Evolutionary conservation across 768 basidiomycete species (phyloP).

Genomic region (Fomitopsis serialis): DNA sequence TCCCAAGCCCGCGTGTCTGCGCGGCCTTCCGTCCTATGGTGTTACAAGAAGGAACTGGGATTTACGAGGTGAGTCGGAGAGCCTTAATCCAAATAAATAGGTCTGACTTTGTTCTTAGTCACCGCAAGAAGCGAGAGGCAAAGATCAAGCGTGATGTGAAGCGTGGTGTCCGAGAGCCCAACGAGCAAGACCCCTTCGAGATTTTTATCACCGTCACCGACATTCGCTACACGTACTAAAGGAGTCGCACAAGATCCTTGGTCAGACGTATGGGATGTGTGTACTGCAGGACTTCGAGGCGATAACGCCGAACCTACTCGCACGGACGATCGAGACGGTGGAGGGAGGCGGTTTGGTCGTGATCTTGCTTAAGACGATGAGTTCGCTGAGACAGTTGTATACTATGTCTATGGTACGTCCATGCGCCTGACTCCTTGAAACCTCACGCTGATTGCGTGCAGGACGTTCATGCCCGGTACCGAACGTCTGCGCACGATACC

Average conservation of each 20-base stretch:
- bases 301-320: conserved; percentile 93
- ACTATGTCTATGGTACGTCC: conserved; percentile 70
- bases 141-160: conserved; percentile 97
- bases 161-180: conserved; percentile 86
- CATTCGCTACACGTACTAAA: conserved; percentile 99
- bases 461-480: conserved; percentile 95
- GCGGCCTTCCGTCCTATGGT: conserved; percentile 92
- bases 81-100: not conserved
- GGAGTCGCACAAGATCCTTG: conserved; percentile 93
- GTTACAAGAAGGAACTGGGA: conserved; percentile 97
- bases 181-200: conserved; percentile 96
- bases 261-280: conserved; percentile 97
- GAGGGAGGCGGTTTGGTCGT: conserved; percentile 92
- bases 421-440: not conserved
- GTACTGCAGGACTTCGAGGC: conserved; percentile 98
- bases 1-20: conserved; percentile 89
- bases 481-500: conserved; percentile 85
- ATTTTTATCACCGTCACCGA: conserved; percentile 99
- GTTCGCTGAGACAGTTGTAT: conserved; percentile 85
- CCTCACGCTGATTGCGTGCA: too few relatives aligned
- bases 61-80: conserved; percentile 70
- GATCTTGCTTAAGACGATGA: conserved; percentile 91
- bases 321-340: conserved; percentile 96
- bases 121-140: conserved; percentile 94
- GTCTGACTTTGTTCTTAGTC: conserved; percentile 36